Conservation (phyloP, 345 rosid genomes). For the Nasturtium officinale region DNA sequence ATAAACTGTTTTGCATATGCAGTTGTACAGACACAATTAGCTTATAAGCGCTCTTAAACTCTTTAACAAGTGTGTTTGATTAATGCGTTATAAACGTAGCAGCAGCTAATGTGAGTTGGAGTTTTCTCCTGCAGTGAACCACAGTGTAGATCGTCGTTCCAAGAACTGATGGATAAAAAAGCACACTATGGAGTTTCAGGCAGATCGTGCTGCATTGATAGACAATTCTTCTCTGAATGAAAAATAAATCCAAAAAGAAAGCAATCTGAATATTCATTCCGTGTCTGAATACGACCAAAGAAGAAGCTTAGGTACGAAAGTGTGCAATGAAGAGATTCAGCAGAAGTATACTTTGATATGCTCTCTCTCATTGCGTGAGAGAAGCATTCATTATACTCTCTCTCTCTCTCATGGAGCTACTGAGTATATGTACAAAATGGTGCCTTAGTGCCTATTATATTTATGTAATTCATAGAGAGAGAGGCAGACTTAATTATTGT, state of each 20-base stretch:
- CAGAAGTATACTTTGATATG: slow-evolving; percentile 12
- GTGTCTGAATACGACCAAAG: background rate
- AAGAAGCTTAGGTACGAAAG: slow-evolving; percentile 16
- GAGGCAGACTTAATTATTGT: background rate
- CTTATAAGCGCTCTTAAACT: slow-evolving; percentile 14
- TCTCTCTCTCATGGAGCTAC: too few relatives aligned
- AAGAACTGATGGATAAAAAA: slow-evolving; percentile 78
- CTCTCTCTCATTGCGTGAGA: background rate
- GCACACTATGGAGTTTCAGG: slow-evolving; percentile 60
- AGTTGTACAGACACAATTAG: background rate
- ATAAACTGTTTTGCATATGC: background rate
- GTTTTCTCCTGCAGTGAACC: slow-evolving; percentile 62
- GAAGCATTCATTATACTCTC: slow-evolving; percentile 8
- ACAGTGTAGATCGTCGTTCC: slow-evolving; percentile 72
- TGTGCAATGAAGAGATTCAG: slow-evolving; percentile 25
- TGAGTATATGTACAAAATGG: background rate
- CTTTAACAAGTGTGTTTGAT: background rate
- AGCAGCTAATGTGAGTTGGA: slow-evolving; percentile 28
- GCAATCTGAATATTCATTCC: background rate
- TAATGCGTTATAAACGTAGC: background rate
- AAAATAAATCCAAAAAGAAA: slow-evolving; percentile 24
- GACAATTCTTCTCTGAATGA: slow-evolving; percentile 54
- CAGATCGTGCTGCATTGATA: slow-evolving; percentile 58
- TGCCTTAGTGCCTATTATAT: background rate
- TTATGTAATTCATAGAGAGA: background rate